Percentiles rank a stretch among this genome's conserved stretches.
Evolutionary conservation across 2,329 filamentous ascomycete genomes (phyloP).

Genomic region (Exophiala lecanii-corni): DNA sequence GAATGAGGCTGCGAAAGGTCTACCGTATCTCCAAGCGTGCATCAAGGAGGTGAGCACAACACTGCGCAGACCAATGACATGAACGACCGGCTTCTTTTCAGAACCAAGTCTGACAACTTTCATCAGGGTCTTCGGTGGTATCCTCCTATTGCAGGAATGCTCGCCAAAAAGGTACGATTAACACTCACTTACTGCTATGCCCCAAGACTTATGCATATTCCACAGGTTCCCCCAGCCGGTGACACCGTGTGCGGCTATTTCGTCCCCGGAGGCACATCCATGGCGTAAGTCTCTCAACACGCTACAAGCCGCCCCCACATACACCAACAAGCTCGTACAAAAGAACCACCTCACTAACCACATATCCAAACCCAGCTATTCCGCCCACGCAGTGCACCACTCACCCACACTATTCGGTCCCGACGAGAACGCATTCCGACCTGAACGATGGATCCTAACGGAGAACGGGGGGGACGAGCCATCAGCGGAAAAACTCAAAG

Average conservation of each 20-base stretch:
- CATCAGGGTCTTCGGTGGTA: slow-evolving; percentile 40
- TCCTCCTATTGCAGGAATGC: slow-evolving; percentile 39
- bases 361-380: slow-evolving; percentile 19
- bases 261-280: slow-evolving; percentile 41
- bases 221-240: slow-evolving; percentile 35
- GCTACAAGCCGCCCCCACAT: too few relatives aligned
- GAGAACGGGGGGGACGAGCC: slow-evolving; percentile 26
- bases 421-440: slow-evolving; percentile 43
- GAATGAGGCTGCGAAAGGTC: slow-evolving; percentile 32
- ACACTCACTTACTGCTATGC: too few relatives aligned
- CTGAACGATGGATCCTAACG: slow-evolving; percentile 46
- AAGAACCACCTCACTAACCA: slow-evolving; percentile 30
- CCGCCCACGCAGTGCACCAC: slow-evolving; percentile 33
- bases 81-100: too few relatives aligned
- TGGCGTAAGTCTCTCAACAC: slow-evolving; percentile 7
- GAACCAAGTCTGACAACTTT: background rate
- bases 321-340: too few relatives aligned
- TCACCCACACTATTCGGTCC: slow-evolving; percentile 36
- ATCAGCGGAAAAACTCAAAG: slow-evolving; percentile 31
- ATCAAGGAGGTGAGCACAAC: slow-evolving; percentile 40
- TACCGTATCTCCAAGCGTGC: slow-evolving; percentile 48
- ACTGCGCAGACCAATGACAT: too few relatives aligned
- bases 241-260: slow-evolving; percentile 36
- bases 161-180: slow-evolving; percentile 30
- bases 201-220: too few relatives aligned